These are phyloP conservation scores for Aspergillus floridensis DNA, from an alignment of 2,329 filamentous ascomycete species.

Conservation along the genomic window DNA sequence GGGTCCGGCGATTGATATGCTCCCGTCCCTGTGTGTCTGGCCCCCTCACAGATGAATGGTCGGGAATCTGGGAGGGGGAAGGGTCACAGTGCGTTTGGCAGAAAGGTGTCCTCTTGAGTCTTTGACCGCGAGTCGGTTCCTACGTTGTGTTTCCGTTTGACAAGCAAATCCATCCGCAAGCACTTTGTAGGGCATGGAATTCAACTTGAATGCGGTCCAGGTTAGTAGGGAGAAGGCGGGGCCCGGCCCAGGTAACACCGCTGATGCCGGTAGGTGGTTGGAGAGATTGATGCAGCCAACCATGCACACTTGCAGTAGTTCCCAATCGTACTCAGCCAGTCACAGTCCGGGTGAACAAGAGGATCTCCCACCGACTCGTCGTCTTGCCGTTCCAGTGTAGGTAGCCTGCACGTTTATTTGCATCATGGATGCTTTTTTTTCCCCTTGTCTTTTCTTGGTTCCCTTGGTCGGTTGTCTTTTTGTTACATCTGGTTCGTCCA, in stretches of 20 bases:
- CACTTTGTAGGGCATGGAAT: background rate
- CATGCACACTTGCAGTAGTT: conserved; percentile 23
- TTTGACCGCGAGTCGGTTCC: background rate
- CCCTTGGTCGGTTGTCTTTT: background rate
- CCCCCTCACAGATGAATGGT: conserved; percentile 8
- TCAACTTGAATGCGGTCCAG: background rate
- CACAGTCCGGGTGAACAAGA: conserved; percentile 2
- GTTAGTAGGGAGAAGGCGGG: background rate
- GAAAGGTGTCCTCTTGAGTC: background rate
- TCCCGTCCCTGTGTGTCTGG: conserved; percentile 15
- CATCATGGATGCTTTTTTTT: conserved; percentile 1
- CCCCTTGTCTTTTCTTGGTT: background rate
- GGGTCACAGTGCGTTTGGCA: background rate
- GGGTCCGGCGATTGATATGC: conserved; percentile 16
- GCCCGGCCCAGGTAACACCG: background rate
- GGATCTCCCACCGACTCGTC: background rate
- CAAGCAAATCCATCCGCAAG: background rate
- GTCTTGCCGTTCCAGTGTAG: background rate
- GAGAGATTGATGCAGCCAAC: conserved; percentile 13
- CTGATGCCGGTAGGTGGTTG: conserved; percentile 11
- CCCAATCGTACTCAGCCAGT: background rate
- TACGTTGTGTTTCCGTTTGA: background rate
- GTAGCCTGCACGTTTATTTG: conserved; percentile 18
- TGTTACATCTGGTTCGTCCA: background rate
- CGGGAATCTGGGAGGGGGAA: background rate